These are phyloP conservation scores for Biscogniauxia mediterranea DNA, from an alignment of 2,329 filamentous ascomycete genomes.

Conservation along the genomic window DNA sequence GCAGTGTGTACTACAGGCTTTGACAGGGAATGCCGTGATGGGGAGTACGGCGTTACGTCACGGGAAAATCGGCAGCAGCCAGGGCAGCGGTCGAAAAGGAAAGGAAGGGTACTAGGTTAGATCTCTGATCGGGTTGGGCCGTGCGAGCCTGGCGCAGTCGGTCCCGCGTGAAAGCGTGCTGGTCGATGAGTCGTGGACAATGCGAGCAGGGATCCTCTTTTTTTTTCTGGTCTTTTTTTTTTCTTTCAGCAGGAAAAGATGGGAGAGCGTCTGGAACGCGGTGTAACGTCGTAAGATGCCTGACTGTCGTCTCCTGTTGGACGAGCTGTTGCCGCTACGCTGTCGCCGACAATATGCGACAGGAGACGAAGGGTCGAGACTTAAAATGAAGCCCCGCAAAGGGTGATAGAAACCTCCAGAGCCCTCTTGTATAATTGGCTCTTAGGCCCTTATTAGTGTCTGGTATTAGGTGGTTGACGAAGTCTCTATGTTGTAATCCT, in stretches of 20 bases:
- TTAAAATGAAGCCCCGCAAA: background rate
- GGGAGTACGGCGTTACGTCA: slow-evolving; percentile 22
- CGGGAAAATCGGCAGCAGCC: slow-evolving; percentile 3
- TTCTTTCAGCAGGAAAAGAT: background rate
- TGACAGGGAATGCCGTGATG: background rate
- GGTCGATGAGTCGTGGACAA: slow-evolving; percentile 1
- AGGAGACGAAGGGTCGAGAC: background rate
- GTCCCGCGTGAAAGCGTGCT: background rate
- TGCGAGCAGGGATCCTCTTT: slow-evolving; percentile 19
- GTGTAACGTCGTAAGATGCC: background rate
- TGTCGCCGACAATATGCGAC: background rate
- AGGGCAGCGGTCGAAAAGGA: background rate
- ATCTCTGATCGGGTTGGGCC: slow-evolving; percentile 11
- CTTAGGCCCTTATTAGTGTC: too few species aligned
- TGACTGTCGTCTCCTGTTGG: background rate
- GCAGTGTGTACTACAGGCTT: too few species aligned
- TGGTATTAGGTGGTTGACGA: too few species aligned
- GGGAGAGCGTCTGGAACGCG: background rate
- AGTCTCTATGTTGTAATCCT: too few species aligned
- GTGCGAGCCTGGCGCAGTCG: slow-evolving; percentile 4
- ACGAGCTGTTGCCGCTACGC: background rate
- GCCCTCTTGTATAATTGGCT: background rate
- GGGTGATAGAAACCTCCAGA: background rate
- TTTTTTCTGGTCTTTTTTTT: background rate
- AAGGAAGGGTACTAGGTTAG: background rate